Evolutionary conservation across 2,329 filamentous ascomycete genomes (phyloP), one percentile per base, ranked within the genome.

Genomic region (Metarhizium robertsii): DNA sequence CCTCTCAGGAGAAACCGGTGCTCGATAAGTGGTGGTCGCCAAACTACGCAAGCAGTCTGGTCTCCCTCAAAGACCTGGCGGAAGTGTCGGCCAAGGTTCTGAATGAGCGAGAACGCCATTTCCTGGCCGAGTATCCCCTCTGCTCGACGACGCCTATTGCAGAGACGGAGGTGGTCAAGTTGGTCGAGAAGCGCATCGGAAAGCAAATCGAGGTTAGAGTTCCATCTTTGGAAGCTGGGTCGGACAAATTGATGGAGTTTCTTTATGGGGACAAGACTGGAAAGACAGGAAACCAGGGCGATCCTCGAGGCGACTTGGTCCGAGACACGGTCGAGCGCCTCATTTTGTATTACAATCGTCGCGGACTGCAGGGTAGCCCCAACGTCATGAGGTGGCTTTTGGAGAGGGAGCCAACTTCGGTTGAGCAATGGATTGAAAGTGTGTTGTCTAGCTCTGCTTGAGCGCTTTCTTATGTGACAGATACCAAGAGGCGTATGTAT

Each of bases 21-120:
- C 49, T 51, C n/a, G 49, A 51, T 18, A 51, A 51, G 32, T 51
- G 49, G 49, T 51, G 49, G 49, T 51, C 49, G 32, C 49, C 49
- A 25, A 51, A 51, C 34, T 51, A n/a, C 18, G 34, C 49, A 11
- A 51, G 49, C 18, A 51, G 49, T 32, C 49, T 51, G 5, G 49
- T 51, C 34, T 51, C 49, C 10, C 49, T 51, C 32, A 8, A 36
- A 13, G 49, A 51, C 18, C 49, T 51, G 6, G 49, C 49, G 1
- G 49, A 51, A 25, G 49, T 51, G 34, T 51, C 49, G 4, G 49
- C 32, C 34, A 51, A 51, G 34, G 32, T 51, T 20, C n/a, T 51
- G 30, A 51, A 34, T 25, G 49, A 51, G 32, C 30, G 34, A 51
- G 49, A 51, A 14, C 30, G 14, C 18, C 49, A 51, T 7, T 51